Percentiles rank a stretch among this genome's conserved stretches.
These are phyloP conservation scores for Beauveria asiatica DNA, from an alignment of 2,329 filamentous ascomycete genomes.

Conservation along the genomic window DNA sequence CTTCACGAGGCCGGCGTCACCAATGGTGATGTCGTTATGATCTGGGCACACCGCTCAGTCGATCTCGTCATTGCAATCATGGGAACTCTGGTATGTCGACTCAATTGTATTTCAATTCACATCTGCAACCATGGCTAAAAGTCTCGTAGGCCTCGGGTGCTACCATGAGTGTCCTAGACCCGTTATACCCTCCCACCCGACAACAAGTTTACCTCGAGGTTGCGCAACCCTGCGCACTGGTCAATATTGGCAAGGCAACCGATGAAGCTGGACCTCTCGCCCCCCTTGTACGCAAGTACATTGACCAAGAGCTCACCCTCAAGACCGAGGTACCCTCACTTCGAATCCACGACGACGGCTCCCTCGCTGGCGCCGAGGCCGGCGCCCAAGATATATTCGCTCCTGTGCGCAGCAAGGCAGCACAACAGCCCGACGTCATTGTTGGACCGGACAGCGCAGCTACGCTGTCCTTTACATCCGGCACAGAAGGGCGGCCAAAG, in stretches of 20 bases:
- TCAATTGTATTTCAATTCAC: neutral
- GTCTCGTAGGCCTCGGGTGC: no score
- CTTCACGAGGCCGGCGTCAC: constrained; percentile 64
- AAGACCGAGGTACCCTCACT: constrained; percentile 69
- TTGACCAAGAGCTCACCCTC: constrained; percentile 62
- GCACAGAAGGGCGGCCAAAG: constrained; percentile 72
- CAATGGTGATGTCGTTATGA: constrained; percentile 85
- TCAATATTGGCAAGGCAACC: constrained; percentile 61
- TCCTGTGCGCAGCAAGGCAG: constrained; percentile 24
- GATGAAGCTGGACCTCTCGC: constrained; percentile 46
- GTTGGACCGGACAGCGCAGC: constrained; percentile 81
- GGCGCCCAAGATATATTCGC: constrained; percentile 31
- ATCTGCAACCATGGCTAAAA: neutral
- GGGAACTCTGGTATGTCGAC: constrained; percentile 45
- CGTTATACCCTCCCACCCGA: no score
- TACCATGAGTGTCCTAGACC: no score
- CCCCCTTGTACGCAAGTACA: constrained; percentile 47
- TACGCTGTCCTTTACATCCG: constrained; percentile 66
- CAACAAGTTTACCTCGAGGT: constrained; percentile 63
- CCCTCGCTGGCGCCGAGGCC: constrained; percentile 55
- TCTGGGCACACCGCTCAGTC: constrained; percentile 76
- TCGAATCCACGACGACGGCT: constrained; percentile 61
- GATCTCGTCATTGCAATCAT: constrained; percentile 61
- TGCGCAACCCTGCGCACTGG: constrained; percentile 60
- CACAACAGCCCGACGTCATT: constrained; percentile 57